Base-by-base conservation (phyloP, 148 eudicot genomes). In the Euryodendron excelsum region DNA sequence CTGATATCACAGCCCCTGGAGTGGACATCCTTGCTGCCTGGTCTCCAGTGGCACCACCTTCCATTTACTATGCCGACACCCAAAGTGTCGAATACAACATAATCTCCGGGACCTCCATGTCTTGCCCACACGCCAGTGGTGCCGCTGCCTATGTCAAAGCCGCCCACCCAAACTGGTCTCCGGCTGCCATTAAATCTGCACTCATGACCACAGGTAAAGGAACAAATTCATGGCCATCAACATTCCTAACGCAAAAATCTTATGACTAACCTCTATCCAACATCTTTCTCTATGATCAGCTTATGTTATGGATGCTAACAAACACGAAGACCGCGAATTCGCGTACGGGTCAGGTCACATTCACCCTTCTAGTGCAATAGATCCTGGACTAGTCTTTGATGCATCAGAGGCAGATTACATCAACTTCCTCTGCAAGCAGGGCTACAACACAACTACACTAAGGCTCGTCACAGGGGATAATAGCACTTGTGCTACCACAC, bases 121-220 rank as follows among this genome's bases (percentile, higher is more conserved):
- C n/a, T n/a, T n/a, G n/a, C n/a, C n/a, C n/a, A n/a, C n/a, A n/a
- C n/a, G n/a, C n/a, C n/a, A n/a, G n/a, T n/a, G n/a, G n/a, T n/a
- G n/a, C n/a, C n/a, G n/a, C n/a, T n/a, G n/a, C n/a, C n/a, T n/a
- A n/a, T n/a, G n/a, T n/a, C n/a, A n/a, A n/a, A n/a, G n/a, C n/a
- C n/a, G n/a, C n/a, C n/a, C n/a, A n/a, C n/a, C n/a, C n/a, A n/a
- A n/a, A n/a, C n/a, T n/a, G n/a, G n/a, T n/a, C n/a, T n/a, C n/a
- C n/a, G n/a, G n/a, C n/a, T n/a, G n/a, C n/a, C n/a, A n/a, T n/a
- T 41, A 75, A 75, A 44, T 75, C 78, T 44, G 78, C 78, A 27
- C 78, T 75, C n/a, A 75, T 75, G 78, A 75, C 78, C 3, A 75
- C 78, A 41, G 78, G 78, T 75, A 31, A 74, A 30, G 23, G 23